Conservation (phyloP, 2,329 filamentous ascomycete genomes). For the Polytolypa hystricis region DNA sequence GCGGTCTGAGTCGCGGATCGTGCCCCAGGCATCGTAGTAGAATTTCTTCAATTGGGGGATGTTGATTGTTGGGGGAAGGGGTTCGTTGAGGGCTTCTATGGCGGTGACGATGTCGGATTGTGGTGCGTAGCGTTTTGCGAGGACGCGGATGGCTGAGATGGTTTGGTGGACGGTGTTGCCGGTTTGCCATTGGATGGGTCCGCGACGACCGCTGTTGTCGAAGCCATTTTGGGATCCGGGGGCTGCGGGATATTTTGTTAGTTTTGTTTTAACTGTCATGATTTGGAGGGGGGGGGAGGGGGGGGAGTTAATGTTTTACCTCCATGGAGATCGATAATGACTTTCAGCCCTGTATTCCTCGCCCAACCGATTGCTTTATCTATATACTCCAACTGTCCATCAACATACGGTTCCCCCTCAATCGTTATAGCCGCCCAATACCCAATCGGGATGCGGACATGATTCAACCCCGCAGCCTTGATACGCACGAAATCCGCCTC, state of each 20-base stretch:
- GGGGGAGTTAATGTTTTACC: conserved; percentile 28
- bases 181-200: conserved; percentile 29
- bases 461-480: conserved; percentile 47
- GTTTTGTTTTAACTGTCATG: conserved; percentile 5
- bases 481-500: conserved; percentile 46
- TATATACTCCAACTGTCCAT: conserved; percentile 49
- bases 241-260: conserved; percentile 24
- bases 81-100: conserved; percentile 37
- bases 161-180: conserved; percentile 27
- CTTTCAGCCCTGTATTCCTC: conserved; percentile 45
- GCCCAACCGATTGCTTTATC: conserved; percentile 51
- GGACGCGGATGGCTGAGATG: conserved; percentile 45
- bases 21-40: conserved; percentile 43
- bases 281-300: background rate
- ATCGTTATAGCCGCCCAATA: conserved; percentile 51
- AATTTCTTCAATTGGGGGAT: conserved; percentile 40
- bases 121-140: conserved; percentile 47
- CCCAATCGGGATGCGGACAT: conserved; percentile 54
- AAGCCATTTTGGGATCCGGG: conserved; percentile 56
- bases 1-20: conserved; percentile 34
- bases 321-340: conserved; percentile 58
- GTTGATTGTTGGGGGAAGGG: conserved; percentile 29
- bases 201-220: conserved; percentile 50
- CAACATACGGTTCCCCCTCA: conserved; percentile 49
- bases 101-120: conserved; percentile 48